Evolutionary conservation across 768 basidiomycete species (phyloP).

Genomic region (Lyophyllum decastes): DNA sequence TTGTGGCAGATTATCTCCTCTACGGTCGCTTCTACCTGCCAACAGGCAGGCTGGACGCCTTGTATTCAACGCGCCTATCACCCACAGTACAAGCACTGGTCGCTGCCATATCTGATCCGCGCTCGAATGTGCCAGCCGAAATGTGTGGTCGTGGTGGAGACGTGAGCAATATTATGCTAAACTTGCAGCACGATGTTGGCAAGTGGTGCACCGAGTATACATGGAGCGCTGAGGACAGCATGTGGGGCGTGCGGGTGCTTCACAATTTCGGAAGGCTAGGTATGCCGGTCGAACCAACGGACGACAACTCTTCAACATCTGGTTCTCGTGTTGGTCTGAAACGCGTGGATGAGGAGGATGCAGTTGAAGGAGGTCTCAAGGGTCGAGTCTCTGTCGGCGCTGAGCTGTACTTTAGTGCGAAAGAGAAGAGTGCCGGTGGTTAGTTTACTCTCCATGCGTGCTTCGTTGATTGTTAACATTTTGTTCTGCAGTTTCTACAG

Average conservation of each 20-base stretch:
- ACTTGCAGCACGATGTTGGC: conserved; percentile 89
- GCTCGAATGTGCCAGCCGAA: conserved; percentile 47
- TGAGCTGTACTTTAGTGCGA: conserved; percentile 91
- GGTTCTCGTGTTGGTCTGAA: conserved; percentile 46
- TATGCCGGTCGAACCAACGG: conserved; percentile 31
- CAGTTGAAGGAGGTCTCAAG: conserved; percentile 86
- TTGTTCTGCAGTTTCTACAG: conserved; percentile 73
- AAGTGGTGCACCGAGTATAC: conserved; percentile 94
- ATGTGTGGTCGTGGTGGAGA: conserved; percentile 46
- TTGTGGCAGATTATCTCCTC: conserved; percentile 77
- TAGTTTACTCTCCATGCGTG: conserved; percentile 26
- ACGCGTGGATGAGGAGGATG: conserved; percentile 94
- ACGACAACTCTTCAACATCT: conserved; percentile 26
- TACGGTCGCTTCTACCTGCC: conserved; percentile 93
- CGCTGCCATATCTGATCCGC: conserved; percentile 84
- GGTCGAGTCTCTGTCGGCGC: conserved; percentile 92
- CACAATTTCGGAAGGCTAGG: conserved; percentile 88
- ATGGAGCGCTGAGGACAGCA: conserved; percentile 91
- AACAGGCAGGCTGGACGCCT: conserved; percentile 82
- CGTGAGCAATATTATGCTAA: conserved; percentile 76
- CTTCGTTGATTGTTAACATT: neutral
- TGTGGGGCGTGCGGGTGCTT: conserved; percentile 86
- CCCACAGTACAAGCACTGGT: conserved; percentile 81
- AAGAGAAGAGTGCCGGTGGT: conserved; percentile 93
- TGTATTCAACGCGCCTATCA: conserved; percentile 82